Percentiles rank a stretch among this genome's conserved stretches.
Conservation (phyloP, 2,329 filamentous ascomycete species). For the Graphilbum sp. region DNA sequence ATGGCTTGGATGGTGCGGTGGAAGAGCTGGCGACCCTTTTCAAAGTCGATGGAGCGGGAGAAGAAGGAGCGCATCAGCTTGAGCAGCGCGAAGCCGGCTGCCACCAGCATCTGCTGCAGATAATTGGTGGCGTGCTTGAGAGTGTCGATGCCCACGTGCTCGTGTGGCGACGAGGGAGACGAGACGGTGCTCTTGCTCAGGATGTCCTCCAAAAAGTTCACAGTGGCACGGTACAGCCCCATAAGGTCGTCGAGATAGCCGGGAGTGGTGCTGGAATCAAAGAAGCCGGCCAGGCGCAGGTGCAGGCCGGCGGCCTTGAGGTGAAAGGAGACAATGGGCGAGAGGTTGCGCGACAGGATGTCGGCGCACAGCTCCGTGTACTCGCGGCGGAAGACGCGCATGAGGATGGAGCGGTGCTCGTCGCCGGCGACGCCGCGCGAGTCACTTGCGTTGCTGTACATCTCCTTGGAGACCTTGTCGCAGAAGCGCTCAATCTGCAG, state of each 20-base stretch:
- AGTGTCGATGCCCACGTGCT: constrained; percentile 32
- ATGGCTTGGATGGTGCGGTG: constrained; percentile 55
- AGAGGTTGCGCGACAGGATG: constrained; percentile 41
- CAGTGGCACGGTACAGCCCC: constrained; percentile 57
- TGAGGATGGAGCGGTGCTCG: constrained; percentile 49
- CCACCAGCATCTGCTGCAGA: constrained; percentile 74
- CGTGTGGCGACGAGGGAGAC: constrained; percentile 23
- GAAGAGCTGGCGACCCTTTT: constrained; percentile 52
- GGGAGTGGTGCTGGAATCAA: constrained; percentile 56
- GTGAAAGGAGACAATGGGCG: constrained; percentile 46
- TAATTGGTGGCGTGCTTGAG: constrained; percentile 57
- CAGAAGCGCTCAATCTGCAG: constrained; percentile 59
- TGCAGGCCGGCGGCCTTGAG: constrained; percentile 59
- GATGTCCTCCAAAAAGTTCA: constrained; percentile 51
- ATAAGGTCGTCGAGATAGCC: constrained; percentile 61
- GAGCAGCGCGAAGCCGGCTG: constrained; percentile 58
- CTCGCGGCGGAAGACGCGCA: constrained; percentile 49
- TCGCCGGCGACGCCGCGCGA: constrained; percentile 52
- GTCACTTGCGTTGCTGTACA: constrained; percentile 64
- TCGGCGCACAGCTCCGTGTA: constrained; percentile 45
- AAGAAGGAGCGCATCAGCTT: constrained; percentile 70
- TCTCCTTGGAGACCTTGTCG: constrained; percentile 62
- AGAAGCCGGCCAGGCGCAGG: constrained; percentile 64
- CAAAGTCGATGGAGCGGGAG: constrained; percentile 51
- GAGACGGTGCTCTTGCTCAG: constrained; percentile 33